Conservation (phyloP, 2,329 filamentous ascomycete genomes). For the Phialocephala subalpina region DNA sequence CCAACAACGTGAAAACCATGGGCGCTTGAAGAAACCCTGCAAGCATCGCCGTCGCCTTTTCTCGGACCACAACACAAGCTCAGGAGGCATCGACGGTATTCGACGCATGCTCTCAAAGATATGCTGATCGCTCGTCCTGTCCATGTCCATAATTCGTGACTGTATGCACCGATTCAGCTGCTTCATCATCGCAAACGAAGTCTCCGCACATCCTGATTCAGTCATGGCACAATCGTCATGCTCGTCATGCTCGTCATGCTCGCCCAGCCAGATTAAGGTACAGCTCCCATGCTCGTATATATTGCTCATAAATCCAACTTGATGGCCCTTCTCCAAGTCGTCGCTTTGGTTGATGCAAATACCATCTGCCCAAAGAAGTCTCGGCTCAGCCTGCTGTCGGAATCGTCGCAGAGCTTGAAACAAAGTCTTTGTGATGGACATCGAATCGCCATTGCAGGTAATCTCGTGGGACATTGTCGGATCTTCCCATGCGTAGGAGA, state of each 20-base stretch:
- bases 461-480: slow-evolving; percentile 7
- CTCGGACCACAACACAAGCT: not conserved
- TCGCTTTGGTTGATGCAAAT: slow-evolving; percentile 6
- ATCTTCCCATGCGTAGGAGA: slow-evolving; percentile 4
- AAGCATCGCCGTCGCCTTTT: not conserved
- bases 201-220: not conserved
- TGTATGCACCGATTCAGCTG: not conserved
- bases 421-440: slow-evolving; percentile 1
- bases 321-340: not conserved
- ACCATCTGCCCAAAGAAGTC: not conserved
- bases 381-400: not conserved
- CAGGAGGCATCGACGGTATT: not conserved
- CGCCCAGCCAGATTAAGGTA: not conserved
- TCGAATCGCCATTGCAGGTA: not conserved
- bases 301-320: not conserved
- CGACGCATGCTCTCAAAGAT: not conserved
- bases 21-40: not conserved
- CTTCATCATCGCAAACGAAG: slow-evolving; percentile 3
- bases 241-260: not conserved
- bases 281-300: not conserved
- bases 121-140: not conserved
- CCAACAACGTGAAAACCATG: slow-evolving; percentile 4
- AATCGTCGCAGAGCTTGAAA: slow-evolving; percentile 5
- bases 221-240: not conserved
- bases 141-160: not conserved